Base-by-base conservation (phyloP, 2,329 filamentous ascomycete genomes). In the Xylariaceae sp. region DNA sequence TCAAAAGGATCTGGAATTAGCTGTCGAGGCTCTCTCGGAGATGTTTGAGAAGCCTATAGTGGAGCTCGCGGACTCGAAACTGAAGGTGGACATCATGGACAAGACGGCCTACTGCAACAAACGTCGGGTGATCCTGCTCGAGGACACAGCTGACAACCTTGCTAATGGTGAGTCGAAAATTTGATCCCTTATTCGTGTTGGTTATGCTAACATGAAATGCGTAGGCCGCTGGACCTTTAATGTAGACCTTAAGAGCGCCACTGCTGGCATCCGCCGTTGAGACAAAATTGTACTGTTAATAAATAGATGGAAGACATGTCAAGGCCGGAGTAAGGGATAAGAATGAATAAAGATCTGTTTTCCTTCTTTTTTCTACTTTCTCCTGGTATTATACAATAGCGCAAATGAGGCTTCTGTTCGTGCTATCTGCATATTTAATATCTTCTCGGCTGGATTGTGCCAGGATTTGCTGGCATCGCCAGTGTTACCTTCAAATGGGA, bases 21-120 rank as follows among this genome's bases (percentile, higher is more conserved):
- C 95, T 0, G 95, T 98, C 1, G 95, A 99, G 78, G 93, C 91
- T 55, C 78, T 99, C 63, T 96, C 92, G n/a, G 93, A 96, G 75
- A 96, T 99, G 92, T 99, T 99, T 65, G 95, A 99, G 82, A 97
- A 96, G 79, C 92, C 93, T 0, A 91, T 94, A n/a, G 79, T 87
- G 36, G 92, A 97, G 68, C 80, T 99, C 16, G 85, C 91, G 3
- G 86, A 89, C 41, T 73, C 92, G n/a, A 96, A 96, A 75, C 81
- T 97, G 58, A 98, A 97, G 78, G 92, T 96, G 6, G 94, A 97
- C 64, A 99, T 99, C 71, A 91, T 99, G 87, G 94, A 99, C 75
- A 98, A 97, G 82, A 99, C 94, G 3, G 86, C 92, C 0, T 99
- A 99, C 74, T 99, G 96, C 78, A 96, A 91, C 74, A 94, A 95